phyloP scores from a whole-genome alignment of 2,329 filamentous ascomycete species.

The Dothidotthia symphoricarpi region DNA sequence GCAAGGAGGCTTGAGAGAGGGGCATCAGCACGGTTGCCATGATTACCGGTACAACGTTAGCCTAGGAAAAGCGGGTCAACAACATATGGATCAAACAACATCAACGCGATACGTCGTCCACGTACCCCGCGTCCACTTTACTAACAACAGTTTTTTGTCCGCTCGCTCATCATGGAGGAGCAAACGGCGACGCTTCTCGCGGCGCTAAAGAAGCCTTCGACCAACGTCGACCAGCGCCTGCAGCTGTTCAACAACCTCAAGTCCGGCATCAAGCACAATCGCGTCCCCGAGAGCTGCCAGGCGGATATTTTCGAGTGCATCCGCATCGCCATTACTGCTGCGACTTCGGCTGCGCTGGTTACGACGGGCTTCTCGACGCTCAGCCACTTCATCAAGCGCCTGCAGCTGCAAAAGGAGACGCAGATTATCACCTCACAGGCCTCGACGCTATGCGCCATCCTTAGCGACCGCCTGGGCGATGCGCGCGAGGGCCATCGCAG shows the following conservation, averaged over 20 bases:
- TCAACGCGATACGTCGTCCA: constrained; percentile 1
- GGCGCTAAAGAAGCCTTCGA: constrained; percentile 60
- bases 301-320: constrained; percentile 78
- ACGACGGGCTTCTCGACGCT: constrained; percentile 85
- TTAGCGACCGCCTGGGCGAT: constrained; percentile 84
- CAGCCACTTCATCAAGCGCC: constrained; percentile 80
- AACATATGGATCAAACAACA: constrained; percentile 11
- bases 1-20: too few relatives aligned
- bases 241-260: constrained; percentile 72
- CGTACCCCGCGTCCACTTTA: constrained; percentile 16
- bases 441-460: constrained; percentile 66
- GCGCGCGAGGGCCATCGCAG: constrained; percentile 79
- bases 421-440: constrained; percentile 67
- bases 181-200: constrained; percentile 55
- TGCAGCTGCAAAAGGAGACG: constrained; percentile 80
- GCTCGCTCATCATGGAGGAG: constrained; percentile 52
- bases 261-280: constrained; percentile 87
- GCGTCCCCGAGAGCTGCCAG: constrained; percentile 74
- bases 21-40: too few relatives aligned
- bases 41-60: too few relatives aligned
- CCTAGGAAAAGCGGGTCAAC: constrained; percentile 3
- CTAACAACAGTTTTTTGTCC: constrained; percentile 20
- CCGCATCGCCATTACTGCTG: constrained; percentile 69
- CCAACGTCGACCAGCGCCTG: constrained; percentile 68
- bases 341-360: constrained; percentile 69